Evolutionary conservation across 371 early-diverging fungal genomes (phyloP), one percentile per base, ranked within the genome.

Genomic region (Polyrhizophydium stewartii): DNA sequence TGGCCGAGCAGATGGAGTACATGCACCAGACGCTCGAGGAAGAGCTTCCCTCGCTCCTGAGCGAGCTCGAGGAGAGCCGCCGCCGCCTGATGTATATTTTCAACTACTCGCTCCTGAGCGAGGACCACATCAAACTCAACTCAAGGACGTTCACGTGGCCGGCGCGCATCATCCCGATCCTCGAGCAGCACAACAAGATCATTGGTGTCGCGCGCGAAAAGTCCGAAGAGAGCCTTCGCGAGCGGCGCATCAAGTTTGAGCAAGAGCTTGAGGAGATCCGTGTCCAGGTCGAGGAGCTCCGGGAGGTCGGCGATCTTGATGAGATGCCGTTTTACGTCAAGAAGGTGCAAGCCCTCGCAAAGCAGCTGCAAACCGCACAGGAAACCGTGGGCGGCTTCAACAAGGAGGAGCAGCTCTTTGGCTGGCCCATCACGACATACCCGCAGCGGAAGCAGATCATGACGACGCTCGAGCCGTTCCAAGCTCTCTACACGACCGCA

Each of bases 311-410:
- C 7, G 84, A 84, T 47, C 63, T 84, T 32, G 84, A 84, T 59
- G 84, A 84, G 50, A 81, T 84, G 84, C 81, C 81, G 7, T 84
- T 84, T 63, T 84, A 82, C 59, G 81, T 80, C 45, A 84, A 84
- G 62, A 84, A 84, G 56, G 81, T 80, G 25, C 77, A 79, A 52
- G 68, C 68, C 5, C 62, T 84, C 27, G 65, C 70, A 3, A 84
- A 84, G 61, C 84, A 84, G 59, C 70, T 84, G 3, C 68, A 68
- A 59, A 47, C 65, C 2, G 82, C 84, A 1, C 61, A 61, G 1
- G 84, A 84, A 24, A 81, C 81, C 17, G 73, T 84, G 32, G 71
- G 79, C 9, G 60, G 61, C 0, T 84, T 84, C 73, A 84, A 84
- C 68, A 77, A 69, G 60, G 84, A 84, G 61, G 84, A 84, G 73